Evolutionary conservation across 1,284 basidiomycete species (phyloP), one percentile per base, ranked within the genome.

Genomic region (Somion occarium): DNA sequence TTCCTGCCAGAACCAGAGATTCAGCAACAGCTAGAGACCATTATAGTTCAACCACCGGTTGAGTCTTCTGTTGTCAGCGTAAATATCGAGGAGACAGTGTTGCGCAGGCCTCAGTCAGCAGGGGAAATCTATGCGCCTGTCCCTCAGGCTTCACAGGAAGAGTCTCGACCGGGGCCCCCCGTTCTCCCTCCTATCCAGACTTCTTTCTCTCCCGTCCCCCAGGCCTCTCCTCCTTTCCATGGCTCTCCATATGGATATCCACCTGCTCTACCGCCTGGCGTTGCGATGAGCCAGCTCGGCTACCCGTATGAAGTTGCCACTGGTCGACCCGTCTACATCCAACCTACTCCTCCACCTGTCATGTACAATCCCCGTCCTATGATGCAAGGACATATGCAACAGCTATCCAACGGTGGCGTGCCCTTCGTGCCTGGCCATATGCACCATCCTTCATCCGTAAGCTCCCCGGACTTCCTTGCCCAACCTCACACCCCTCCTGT

Each of bases 221-320:
- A 79, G 53, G 69, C 76, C 22, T 78, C 83, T 3, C 79, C 82
- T 23, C 72, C 75, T 2, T 87, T 80, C 54, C 86, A 80, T 56
- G 74, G 76, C 18, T 82, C 86, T 9, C 79, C 83, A 11, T 90
- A 85, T 53, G 70, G 69, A 1, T 88, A 80, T 61, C 56, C 80
- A 37, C 66, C 78, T 11, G 56, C 80, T 38, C 66, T 91, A 7
- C 88, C 90, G 15, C 87, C 81, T 11, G 90, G 90, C 41, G 75
- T 92, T 49, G 87, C 76, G 11, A 69, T 91, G 61, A 81, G 82
- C 55, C 79, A 81, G 45, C 81, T 83, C 49, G 90, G 88, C 34
- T 78, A 88, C 69, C 75, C 87, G 22, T 92, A 85, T 64, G 88
- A 91, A 64, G 64, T 91, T 50, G 80, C 85, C 9, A 90, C 86